Conservation (phyloP, 2,329 filamentous ascomycete genomes). For the Clonostachys byssicola region DNA sequence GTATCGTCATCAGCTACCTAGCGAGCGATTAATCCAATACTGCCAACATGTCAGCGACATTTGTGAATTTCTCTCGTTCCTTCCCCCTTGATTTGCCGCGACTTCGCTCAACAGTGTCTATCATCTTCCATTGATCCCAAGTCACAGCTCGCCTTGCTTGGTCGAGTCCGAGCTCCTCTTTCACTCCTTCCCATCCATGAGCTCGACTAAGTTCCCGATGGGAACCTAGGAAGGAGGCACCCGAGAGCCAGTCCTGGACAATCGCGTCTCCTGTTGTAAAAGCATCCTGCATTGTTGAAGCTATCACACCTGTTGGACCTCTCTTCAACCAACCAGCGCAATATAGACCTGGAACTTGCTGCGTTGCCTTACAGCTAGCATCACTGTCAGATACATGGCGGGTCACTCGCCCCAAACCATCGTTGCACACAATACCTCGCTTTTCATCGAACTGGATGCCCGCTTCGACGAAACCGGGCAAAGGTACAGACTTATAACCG, state of each 20-base stretch:
- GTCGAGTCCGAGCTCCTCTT: slow-evolving; percentile 45
- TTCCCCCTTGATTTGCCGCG: slow-evolving; percentile 68
- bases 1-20: slow-evolving; percentile 1
- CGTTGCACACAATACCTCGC: slow-evolving; percentile 77
- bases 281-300: slow-evolving; percentile 91
- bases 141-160: slow-evolving; percentile 59
- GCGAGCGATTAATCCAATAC: slow-evolving; percentile 26
- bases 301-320: slow-evolving; percentile 92
- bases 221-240: slow-evolving; percentile 30
- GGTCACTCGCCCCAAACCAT: slow-evolving; percentile 69
- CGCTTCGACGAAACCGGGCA: slow-evolving; percentile 70
- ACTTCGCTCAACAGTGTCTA: slow-evolving; percentile 73
- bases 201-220: slow-evolving; percentile 3
- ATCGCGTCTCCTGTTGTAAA: slow-evolving; percentile 86
- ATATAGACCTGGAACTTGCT: slow-evolving; percentile 67
- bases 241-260: slow-evolving; percentile 65
- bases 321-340: slow-evolving; percentile 96
- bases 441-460: slow-evolving; percentile 74
- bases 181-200: slow-evolving; percentile 75
- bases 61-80: slow-evolving; percentile 67
- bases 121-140: slow-evolving; percentile 82
- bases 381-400: slow-evolving; percentile 23
- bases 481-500: slow-evolving; percentile 79
- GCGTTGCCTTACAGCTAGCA: slow-evolving; percentile 25
- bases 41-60: slow-evolving; percentile 51